Base-by-base conservation (phyloP, 805 yeast genomes). In the Schizosaccharomyces japonicus region DNA sequence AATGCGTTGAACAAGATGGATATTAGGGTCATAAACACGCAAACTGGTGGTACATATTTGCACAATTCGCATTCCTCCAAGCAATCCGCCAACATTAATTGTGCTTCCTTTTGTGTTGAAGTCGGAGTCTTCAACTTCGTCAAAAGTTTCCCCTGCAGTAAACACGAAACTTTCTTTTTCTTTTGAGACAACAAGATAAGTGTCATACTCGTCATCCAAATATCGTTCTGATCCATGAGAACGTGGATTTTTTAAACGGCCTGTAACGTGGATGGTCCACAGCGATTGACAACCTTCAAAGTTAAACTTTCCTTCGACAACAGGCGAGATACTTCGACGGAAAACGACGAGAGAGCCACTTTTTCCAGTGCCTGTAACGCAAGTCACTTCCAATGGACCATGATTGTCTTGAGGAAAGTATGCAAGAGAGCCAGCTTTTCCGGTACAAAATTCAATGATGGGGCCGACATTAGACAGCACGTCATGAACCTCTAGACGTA, bases 1-100 rank as follows among this genome's bases (percentile, higher is more conserved):
- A 11, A 56, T n/a, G 49, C 49, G 52, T 45, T 54, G 58, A 25
- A 72, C 54, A 48, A 68, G 66, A 49, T 70, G 70, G 58, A 82
- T 78, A 45, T 69, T 68, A 49, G 72, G 66, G 54, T 77, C 76
- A 58, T 74, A 82, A 2, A 81, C 57, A 28, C 70, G 67, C 28
- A 83, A 68, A 47, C 73, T 75, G 33, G 72, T 70, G 0, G 79
- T 72, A 1, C 90, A 76, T 1, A 82, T 73, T 58, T 84, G 95
- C 15, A 83, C 70, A 32, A 82, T 73, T 53, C 73, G 68, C 33
- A 72, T 69, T 5, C 75, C 66, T 4, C 61, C 57, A 45, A 70
- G 67, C 49, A 79, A 61, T 39, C 76, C 73, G 21, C 78, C 80
- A 55, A 80, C 74, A 31, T 73, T 73, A 8, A 82, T 65, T 0